These are phyloP conservation scores for Penicillium sp. DNA, from an alignment of 2,329 filamentous ascomycete species.

Conservation along the genomic window DNA sequence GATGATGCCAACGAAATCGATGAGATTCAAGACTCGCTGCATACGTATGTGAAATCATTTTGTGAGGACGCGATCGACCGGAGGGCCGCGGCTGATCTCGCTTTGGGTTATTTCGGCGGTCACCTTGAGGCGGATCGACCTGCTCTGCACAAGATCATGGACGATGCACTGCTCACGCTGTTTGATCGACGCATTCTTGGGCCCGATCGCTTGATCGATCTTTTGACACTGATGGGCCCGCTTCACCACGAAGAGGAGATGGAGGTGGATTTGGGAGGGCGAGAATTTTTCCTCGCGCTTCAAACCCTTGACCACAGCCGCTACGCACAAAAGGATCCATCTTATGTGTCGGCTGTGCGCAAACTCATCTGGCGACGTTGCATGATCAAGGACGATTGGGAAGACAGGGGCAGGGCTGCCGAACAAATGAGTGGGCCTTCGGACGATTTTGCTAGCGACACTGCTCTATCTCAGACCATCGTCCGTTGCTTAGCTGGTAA, in stretches of 20 bases:
- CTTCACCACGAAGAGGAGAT: constrained; percentile 39
- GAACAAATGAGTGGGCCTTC: constrained; percentile 66
- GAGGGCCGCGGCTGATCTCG: constrained; percentile 68
- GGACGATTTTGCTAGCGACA: constrained; percentile 56
- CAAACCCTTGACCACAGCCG: constrained; percentile 49
- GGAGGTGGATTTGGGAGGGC: constrained; percentile 45
- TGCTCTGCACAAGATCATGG: constrained; percentile 65
- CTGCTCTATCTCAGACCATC: constrained; percentile 63
- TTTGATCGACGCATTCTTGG: constrained; percentile 64
- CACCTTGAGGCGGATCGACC: constrained; percentile 51
- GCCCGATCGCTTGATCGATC: constrained; percentile 50
- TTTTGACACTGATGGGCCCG: constrained; percentile 71
- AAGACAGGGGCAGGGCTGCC: constrained; percentile 67
- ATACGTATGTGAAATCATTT: constrained; percentile 61
- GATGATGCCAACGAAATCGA: constrained; percentile 63
- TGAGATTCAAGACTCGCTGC: constrained; percentile 72
- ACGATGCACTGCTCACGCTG: constrained; percentile 62
- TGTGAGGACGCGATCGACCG: constrained; percentile 71
- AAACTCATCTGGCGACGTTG: constrained; percentile 75
- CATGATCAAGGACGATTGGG: constrained; percentile 80
- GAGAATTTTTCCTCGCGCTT: constrained; percentile 71
- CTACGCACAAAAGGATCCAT: constrained; percentile 47
- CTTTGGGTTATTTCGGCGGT: constrained; percentile 60
- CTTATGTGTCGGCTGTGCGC: constrained; percentile 22
- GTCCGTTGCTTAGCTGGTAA: constrained; percentile 54